Conservation (phyloP, 1,284 basidiomycete species). For the Cutaneotrichosporon sp. region DNA sequence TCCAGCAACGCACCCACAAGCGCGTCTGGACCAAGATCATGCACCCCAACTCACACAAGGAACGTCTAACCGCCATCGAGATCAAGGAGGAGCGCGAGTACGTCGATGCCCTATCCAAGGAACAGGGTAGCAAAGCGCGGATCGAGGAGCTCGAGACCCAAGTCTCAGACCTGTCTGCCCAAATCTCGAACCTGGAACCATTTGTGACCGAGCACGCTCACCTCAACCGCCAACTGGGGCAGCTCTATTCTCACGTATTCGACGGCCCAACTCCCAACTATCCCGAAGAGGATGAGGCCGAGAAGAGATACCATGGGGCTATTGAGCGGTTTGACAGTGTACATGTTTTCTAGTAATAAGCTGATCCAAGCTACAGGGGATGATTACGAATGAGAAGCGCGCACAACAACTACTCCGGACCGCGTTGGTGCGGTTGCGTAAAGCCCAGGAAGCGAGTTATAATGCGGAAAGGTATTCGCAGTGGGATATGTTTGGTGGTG, state of each 20-base stretch:
- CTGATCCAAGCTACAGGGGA: slow-evolving; percentile 21
- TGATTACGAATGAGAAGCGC: slow-evolving; percentile 27
- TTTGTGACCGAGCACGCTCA: slow-evolving; percentile 19
- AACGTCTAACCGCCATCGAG: slow-evolving; percentile 22
- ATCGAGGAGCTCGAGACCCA: slow-evolving; percentile 26
- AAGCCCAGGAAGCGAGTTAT: slow-evolving; percentile 2
- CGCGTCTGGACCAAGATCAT: slow-evolving; percentile 30
- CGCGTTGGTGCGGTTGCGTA: slow-evolving; percentile 20
- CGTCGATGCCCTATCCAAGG: slow-evolving; percentile 26
- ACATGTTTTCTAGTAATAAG: neutral
- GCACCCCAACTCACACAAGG: slow-evolving; percentile 19
- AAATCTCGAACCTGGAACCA: slow-evolving; percentile 18
- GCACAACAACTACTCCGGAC: slow-evolving; percentile 21
- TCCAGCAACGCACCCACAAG: slow-evolving; percentile 27
- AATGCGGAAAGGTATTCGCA: slow-evolving; percentile 11
- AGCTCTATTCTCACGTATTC: slow-evolving; percentile 26
- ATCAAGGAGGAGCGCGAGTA: slow-evolving; percentile 34
- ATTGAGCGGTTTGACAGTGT: slow-evolving; percentile 19
- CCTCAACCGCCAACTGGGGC: slow-evolving; percentile 19
- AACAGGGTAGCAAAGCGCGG: slow-evolving; percentile 25
- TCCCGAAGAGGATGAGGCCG: slow-evolving; percentile 29
- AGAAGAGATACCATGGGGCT: slow-evolving; percentile 15
- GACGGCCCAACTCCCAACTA: slow-evolving; percentile 27
- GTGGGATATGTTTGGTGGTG: slow-evolving; percentile 21
- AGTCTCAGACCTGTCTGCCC: slow-evolving; percentile 13